Conservation (phyloP, 768 basidiomycete genomes). For the Psilocybe sp. region DNA sequence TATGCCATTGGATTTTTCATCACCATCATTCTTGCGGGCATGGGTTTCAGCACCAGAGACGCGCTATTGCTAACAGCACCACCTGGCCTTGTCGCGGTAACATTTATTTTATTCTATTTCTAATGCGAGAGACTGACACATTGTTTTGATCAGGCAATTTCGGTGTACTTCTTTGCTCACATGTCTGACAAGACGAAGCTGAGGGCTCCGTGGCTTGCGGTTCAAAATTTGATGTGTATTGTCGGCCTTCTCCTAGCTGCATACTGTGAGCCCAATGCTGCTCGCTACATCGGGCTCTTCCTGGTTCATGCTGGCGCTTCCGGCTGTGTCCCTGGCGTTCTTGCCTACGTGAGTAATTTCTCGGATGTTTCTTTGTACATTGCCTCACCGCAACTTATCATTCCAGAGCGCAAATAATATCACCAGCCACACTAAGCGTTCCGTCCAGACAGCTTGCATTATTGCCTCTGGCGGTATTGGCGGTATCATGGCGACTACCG, state of each 20-base stretch:
- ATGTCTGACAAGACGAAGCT: too few species aligned
- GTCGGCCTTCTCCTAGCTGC: too few species aligned
- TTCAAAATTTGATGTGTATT: too few species aligned
- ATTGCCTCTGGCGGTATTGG: slow-evolving; percentile 35
- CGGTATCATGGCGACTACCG: slow-evolving; percentile 37
- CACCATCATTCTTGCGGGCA: slow-evolving; percentile 15
- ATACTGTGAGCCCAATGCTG: too few species aligned
- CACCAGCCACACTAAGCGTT: slow-evolving; percentile 34
- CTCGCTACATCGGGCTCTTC: too few species aligned
- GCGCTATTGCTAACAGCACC: slow-evolving; percentile 16
- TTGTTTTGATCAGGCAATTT: too few species aligned
- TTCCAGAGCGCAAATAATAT: slow-evolving; percentile 34
- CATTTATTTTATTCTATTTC: too few species aligned
- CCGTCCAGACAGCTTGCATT: slow-evolving; percentile 33
- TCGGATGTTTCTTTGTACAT: neutral
- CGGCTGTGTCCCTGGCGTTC: neutral
- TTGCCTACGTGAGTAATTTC: slow-evolving; percentile 32
- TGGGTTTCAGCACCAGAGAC: slow-evolving; percentile 12
- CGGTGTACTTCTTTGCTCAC: too few species aligned
- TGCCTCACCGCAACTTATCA: neutral
- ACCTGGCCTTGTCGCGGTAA: slow-evolving; percentile 13
- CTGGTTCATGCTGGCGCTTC: too few species aligned
- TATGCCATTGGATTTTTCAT: slow-evolving; percentile 18
- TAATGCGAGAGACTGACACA: too few species aligned
- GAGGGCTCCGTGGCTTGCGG: too few species aligned